These are phyloP conservation scores for Tuctoria greenei DNA, from an alignment of 176 grass and related monocot genomes.

Conservation along the genomic window DNA sequence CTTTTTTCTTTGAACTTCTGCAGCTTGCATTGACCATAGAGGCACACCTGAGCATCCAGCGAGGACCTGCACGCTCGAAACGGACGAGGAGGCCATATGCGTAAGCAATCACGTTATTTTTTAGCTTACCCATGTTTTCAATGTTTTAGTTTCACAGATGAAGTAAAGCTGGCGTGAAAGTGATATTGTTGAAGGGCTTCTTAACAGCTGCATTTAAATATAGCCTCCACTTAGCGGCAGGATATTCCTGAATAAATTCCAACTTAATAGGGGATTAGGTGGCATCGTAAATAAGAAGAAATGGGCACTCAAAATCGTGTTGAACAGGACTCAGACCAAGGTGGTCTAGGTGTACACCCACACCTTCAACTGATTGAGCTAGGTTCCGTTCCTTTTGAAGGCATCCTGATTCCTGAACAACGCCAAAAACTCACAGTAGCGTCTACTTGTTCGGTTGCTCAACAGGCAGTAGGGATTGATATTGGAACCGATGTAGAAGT, in stretches of 20 bases:
- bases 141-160: neutral
- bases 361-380: neutral
- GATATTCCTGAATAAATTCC: neutral
- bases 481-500: too few species aligned
- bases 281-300: neutral
- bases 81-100: slow-evolving; percentile 62
- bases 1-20: neutral
- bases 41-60: slow-evolving; percentile 78
- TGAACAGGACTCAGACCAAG: neutral
- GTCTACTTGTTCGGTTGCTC: neutral
- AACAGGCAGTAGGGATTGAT: neutral
- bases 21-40: slow-evolving; percentile 96
- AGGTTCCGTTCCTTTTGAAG: neutral
- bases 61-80: slow-evolving; percentile 90
- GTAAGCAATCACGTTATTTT: slow-evolving; percentile 38
- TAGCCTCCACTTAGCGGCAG: neutral
- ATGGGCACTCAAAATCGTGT: neutral
- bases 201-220: neutral
- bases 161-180: neutral
- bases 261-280: neutral
- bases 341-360: neutral
- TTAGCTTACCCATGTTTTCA: neutral
- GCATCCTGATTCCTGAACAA: neutral
- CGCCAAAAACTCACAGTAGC: neutral
- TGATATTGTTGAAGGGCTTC: neutral